A percentile compares a stretch with the other conserved stretches of the same genome.
Evolutionary conservation across 257 asterid genomes (phyloP).

Genomic region (Gentiana dahurica): DNA sequence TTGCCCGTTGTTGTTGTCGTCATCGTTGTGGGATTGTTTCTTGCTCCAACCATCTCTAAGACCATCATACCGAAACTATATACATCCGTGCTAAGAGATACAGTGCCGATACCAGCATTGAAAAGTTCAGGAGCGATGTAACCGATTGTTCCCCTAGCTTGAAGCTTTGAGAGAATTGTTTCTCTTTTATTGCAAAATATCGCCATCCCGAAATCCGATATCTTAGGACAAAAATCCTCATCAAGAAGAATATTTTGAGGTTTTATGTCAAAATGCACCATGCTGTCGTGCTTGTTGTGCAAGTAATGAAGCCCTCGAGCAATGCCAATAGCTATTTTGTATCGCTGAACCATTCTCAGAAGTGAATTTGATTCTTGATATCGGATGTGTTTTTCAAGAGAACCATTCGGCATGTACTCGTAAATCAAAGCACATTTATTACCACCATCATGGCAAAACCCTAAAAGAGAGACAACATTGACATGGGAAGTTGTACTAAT

Average conservation of each 20-base stretch:
- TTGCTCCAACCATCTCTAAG: slow-evolving; percentile 25
- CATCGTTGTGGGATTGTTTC: slow-evolving; percentile 5
- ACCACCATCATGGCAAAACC: slow-evolving; percentile 25
- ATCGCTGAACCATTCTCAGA: slow-evolving; percentile 14
- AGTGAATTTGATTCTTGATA: background rate
- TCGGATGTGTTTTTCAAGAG: slow-evolving; percentile 16
- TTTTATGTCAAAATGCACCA: slow-evolving; percentile 27
- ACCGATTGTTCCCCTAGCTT: slow-evolving; percentile 31
- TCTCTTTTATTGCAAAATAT: slow-evolving; percentile 18
- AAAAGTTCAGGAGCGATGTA: slow-evolving; percentile 33
- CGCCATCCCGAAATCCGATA: slow-evolving; percentile 29
- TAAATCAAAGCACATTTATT: slow-evolving; percentile 26
- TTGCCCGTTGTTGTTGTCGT: background rate
- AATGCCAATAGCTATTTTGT: slow-evolving; percentile 16
- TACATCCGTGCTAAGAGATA: slow-evolving; percentile 32
- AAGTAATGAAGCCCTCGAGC: slow-evolving; percentile 26
- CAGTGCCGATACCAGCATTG: slow-evolving; percentile 22
- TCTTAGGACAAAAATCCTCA: slow-evolving; percentile 22
- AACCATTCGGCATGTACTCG: slow-evolving; percentile 33
- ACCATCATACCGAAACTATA: slow-evolving; percentile 35
- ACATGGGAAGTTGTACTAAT: slow-evolving; percentile 37
- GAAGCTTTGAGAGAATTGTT: slow-evolving; percentile 20
- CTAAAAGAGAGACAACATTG: slow-evolving; percentile 26
- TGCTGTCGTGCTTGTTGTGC: slow-evolving; percentile 24
- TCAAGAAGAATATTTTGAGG: slow-evolving; percentile 30